Evolutionary conservation across 768 basidiomycete genomes (phyloP).

Genomic region (Ramaria sp.): DNA sequence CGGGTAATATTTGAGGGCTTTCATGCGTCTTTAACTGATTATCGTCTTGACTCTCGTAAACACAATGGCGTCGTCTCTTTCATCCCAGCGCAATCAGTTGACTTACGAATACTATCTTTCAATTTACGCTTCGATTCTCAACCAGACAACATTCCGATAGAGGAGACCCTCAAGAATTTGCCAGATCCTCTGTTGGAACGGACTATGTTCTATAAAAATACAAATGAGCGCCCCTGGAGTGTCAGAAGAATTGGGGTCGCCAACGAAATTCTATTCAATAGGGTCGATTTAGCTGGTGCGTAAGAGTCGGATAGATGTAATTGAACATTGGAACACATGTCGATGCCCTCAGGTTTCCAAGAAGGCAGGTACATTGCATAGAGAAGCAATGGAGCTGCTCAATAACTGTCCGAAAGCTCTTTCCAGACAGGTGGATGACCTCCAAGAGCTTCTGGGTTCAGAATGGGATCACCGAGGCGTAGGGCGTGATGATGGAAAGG

Average conservation of each 20-base stretch:
- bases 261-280: slow-evolving; percentile 31
- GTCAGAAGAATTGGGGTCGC: slow-evolving; percentile 36
- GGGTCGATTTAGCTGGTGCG: slow-evolving; percentile 29
- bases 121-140: slow-evolving; percentile 45
- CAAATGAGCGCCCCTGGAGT: slow-evolving; percentile 44
- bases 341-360: slow-evolving; percentile 31
- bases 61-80: neutral
- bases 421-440: slow-evolving; percentile 43
- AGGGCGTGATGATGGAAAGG: slow-evolving; percentile 47
- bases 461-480: slow-evolving; percentile 52
- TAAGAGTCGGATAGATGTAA: neutral
- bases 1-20: neutral
- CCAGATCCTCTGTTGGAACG: slow-evolving; percentile 26
- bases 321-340: neutral
- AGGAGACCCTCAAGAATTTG: slow-evolving; percentile 31
- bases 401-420: slow-evolving; percentile 22
- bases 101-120: slow-evolving; percentile 32
- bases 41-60: neutral
- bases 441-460: slow-evolving; percentile 40
- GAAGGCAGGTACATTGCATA: slow-evolving; percentile 17
- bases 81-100: neutral
- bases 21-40: neutral
- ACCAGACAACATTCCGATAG: slow-evolving; percentile 40
- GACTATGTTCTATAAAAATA: slow-evolving; percentile 22
- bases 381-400: neutral